A percentile compares a stretch with the other conserved stretches of the same genome.
Conservation (phyloP, 805 yeast species). For the Kuraishia capsulata region DNA sequence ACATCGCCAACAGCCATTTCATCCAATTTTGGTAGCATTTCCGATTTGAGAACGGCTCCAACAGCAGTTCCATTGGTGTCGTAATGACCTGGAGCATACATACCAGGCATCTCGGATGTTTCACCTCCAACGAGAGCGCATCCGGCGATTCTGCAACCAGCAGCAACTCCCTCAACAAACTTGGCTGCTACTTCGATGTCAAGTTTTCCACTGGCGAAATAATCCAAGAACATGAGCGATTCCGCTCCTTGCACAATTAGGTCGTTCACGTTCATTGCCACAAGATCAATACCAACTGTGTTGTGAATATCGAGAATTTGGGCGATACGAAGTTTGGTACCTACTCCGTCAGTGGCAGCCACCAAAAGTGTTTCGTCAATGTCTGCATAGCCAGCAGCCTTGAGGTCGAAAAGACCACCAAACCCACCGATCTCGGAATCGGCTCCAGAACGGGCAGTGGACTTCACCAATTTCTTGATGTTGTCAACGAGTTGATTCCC, state of each 20-base stretch:
- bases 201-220: constrained; percentile 90
- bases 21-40: constrained; percentile 62
- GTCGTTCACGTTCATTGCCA: constrained; percentile 98
- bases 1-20: constrained; percentile 75
- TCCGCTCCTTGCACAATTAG: constrained; percentile 98
- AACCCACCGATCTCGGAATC: constrained; percentile 98
- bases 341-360: constrained; percentile 99
- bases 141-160: constrained; percentile 90
- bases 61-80: constrained; percentile 98
- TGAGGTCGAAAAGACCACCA: constrained; percentile 92
- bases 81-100: constrained; percentile 91
- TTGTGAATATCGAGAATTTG: constrained; percentile 82
- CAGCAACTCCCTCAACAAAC: constrained; percentile 92
- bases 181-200: constrained; percentile 77
- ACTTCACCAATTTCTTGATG: constrained; percentile 82
- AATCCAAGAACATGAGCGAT: constrained; percentile 90
- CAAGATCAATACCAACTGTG: constrained; percentile 98
- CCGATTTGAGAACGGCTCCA: constrained; percentile 80
- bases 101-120: constrained; percentile 99
- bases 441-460: constrained; percentile 93
- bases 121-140: constrained; percentile 99
- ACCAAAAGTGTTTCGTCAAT: constrained; percentile 76
- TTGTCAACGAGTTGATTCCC: constrained; percentile 87
- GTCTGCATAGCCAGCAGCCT: constrained; percentile 73
- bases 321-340: constrained; percentile 92